Base-by-base conservation (phyloP, 805 yeast genomes). In the Kazachstania bromeliacearum region DNA sequence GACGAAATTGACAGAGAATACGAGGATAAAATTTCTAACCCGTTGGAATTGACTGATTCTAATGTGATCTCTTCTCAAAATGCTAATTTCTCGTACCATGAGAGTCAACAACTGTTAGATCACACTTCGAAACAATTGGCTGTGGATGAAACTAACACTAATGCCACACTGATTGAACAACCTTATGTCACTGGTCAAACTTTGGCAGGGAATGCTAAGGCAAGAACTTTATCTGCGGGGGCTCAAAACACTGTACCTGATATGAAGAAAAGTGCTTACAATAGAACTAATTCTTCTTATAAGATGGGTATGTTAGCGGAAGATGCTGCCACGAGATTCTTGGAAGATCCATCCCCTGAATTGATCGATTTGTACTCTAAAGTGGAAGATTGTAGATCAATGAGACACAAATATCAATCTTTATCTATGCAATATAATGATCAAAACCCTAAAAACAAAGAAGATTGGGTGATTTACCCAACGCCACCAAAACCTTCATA, bases 401-500 rank as follows among this genome's bases (percentile, higher is more conserved):
- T 84, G 43, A 77, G 99, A 56, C 77, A 73, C 46, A 81, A 78
- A 52, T 92, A 89, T 57, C 80, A 82, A 59, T 50, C 60, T 2
- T 46, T 73, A 8, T 85, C 96, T 1, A 46, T 74, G 36, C 99
- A 92, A 62, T 65, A 75, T 37, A 81, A 79, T 31, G 55, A 62
- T 25, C 81, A 77, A 48, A 92, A 92, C 59, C 98, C 98, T 2
- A 87, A 89, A 55, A 89, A 94, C 59, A 53, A 49, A 18, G 66
- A 66, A 7, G 62, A 57, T 27, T 92, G 97, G 97, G 55, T 55
- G 12, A 77, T 92, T 34, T 89, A 88, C 55, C 99, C 99, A 0
- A 75, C 79, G 8, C 96, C 97, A 1, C 98, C 98, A 10, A 77
- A 77, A 45, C 96, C 98, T 3, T 77, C 89, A 48, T 77, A 92